Base-by-base conservation (phyloP, 371 early-diverging fungal species). In the Dentiscutata heterogama region DNA sequence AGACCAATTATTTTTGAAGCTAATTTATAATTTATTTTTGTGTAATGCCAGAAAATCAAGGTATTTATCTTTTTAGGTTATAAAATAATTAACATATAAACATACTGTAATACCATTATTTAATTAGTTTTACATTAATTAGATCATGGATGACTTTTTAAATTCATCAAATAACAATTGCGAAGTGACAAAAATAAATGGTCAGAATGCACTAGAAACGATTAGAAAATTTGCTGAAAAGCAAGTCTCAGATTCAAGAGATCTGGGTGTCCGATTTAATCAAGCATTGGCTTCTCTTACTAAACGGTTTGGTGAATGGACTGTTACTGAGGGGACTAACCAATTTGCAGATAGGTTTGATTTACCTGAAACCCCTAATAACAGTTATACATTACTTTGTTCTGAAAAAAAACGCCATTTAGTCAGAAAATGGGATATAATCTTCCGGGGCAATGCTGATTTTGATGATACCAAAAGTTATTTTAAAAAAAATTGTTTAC, bases 191-290 rank as follows among this genome's bases (percentile, higher is more conserved):
- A 3, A 1, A n/a, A 70, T 70, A 13, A 39, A 70, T 70, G 70
- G 70, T 39, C n/a, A 39, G 4, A 13, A 31, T 18, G 70, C 70
- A 2, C n/a, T 70, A n/a, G 22, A 70, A 7, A 13, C 13, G 14
- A 70, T 70, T 46, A 70, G 20, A 1, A 22, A 70, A 4, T 70
- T 46, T 70, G 70, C 70, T 39, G 18, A 42, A 46, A 22, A 70
- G 20, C 20, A 39, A 1, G 39, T 70, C 13, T 39, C 31, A 31
- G 70, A 10, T 39, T 70, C 70, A 20, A 70, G 39, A 70, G 70
- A 70, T 70, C 70, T 39, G n/a, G 70, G 70, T 39, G 70, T 70
- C 42, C 31, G 70, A 39, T 70, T 70, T 10, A 70, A 70, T 22
- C 6, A 31, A 22, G 70, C 70, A 35, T 70, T 70, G 22, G 42